These are phyloP conservation scores for Nakazawaea pomicola DNA, from an alignment of 805 yeast genomes.

Conservation along the genomic window DNA sequence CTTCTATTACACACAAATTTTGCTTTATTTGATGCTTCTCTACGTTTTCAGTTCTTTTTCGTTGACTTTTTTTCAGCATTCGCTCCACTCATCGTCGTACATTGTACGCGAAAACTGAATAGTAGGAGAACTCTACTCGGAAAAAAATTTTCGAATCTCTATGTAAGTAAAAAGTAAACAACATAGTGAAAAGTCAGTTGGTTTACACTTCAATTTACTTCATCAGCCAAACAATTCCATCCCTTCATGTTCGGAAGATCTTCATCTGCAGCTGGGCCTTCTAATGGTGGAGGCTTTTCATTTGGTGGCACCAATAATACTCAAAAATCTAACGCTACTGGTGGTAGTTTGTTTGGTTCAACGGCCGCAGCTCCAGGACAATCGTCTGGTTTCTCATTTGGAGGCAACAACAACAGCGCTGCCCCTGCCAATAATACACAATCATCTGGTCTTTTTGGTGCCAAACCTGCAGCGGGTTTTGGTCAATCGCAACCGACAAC, in stretches of 20 bases:
- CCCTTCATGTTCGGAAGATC: slow-evolving; percentile 10
- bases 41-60: too few relatives aligned
- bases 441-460: slow-evolving; percentile 17
- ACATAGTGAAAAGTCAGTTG: too few relatives aligned
- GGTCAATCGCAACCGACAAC: slow-evolving; percentile 12
- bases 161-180: not conserved
- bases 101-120: too few relatives aligned
- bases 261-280: slow-evolving; percentile 4
- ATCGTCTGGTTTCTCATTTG: slow-evolving; percentile 18
- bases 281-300: slow-evolving; percentile 5
- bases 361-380: slow-evolving; percentile 13
- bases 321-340: not conserved
- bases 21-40: too few relatives aligned
- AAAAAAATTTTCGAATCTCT: not conserved
- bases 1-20: too few relatives aligned
- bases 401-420: slow-evolving; percentile 8
- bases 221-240: not conserved
- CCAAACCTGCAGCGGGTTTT: slow-evolving; percentile 12
- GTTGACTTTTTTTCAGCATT: not conserved
- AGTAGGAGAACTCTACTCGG: not conserved
- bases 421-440: slow-evolving; percentile 7
- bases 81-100: not conserved
- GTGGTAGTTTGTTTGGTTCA: slow-evolving; percentile 5
- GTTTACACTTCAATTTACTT: too few relatives aligned
- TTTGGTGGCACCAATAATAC: slow-evolving; percentile 4